Base-by-base conservation (phyloP, 78 protist genomes). In the Guillardia theta region DNA sequence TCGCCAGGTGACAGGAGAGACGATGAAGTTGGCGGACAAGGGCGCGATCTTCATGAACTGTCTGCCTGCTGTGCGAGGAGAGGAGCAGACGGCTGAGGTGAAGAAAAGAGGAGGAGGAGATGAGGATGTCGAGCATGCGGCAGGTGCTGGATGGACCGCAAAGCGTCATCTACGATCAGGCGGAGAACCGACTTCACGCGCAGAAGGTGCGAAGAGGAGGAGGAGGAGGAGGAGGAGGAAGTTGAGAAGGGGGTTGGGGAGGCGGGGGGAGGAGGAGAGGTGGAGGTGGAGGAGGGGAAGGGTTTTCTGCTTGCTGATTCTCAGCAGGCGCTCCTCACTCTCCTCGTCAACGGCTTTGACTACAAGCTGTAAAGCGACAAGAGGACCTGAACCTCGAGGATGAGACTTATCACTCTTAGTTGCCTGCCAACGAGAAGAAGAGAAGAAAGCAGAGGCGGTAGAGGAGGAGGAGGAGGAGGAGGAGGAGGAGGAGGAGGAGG, bases 51-150 rank as follows among this genome's bases (percentile, higher is more conserved):
- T 97, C 96, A 95, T 97, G 96, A 95, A 97, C 95, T 95, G 96
- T 92, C 95, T 95, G 22, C 97, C 97, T 2, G 97, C 97, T 15
- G 62, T 64, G 30, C 96, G 97, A 0, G 97, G 97, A 27, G 44
- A 54, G 77, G 97, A 97, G 88, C 78, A 90, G 70, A 64, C 87
- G 1, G 87, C 88, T 0, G 64, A 93, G 47, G 64, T 88, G n/a
- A 30, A n/a, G n/a, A n/a, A n/a, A n/a, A n/a, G n/a, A 10, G 92
- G 53, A 5, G 18, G 12, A 46, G 33, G 47, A 19, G 39, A 19
- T 15, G 50, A 43, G 53, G 50, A 5, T 22, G 45, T 15, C 46
- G 8, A 10, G 47, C 33, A 47, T 46, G 10, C 92, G 18, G n/a
- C 92, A 93, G 43, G 97, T 96, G 44, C 88, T 97, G 77, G 97